These are phyloP conservation scores for Tetradesmus obliquus DNA, from an alignment of 139 green algal species.

Conservation along the genomic window DNA sequence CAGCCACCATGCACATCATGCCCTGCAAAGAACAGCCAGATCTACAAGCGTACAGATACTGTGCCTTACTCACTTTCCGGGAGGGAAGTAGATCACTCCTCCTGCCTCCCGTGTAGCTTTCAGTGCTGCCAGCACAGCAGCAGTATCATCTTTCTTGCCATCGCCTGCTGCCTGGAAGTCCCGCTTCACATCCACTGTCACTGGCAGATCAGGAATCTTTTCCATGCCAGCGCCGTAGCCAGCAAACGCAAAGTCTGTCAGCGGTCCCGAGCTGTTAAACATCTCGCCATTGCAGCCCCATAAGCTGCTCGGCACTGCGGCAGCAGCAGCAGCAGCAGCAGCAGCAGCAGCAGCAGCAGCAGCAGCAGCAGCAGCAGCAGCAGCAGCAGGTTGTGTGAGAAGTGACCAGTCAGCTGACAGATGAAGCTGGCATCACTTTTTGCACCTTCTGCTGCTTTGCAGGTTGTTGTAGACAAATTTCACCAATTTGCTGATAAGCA, in stretches of 20 bases:
- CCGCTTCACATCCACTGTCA: background rate
- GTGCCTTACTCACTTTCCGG: constrained; percentile 6
- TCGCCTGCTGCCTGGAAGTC: constrained; percentile 6
- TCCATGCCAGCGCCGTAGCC: constrained; percentile 26
- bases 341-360: background rate
- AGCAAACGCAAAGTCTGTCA: constrained; percentile 23
- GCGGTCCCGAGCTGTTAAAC: background rate
- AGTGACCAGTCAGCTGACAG: background rate
- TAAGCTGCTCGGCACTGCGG: background rate
- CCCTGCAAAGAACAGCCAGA: no score
- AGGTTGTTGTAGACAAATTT: no score
- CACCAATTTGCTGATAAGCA: background rate
- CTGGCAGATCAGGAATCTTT: background rate
- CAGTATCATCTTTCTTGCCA: constrained; percentile 12
- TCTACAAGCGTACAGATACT: background rate
- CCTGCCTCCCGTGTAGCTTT: background rate
- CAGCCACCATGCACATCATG: background rate
- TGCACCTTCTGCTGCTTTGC: background rate
- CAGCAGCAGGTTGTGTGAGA: background rate
- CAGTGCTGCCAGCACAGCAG: constrained; percentile 8
- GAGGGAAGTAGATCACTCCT: constrained; percentile 28
- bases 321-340: background rate
- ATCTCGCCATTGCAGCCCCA: constrained; percentile 21
- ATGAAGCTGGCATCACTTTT: background rate
- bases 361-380: background rate